Evolutionary conservation across 352 stramenopile genomes (phyloP), one percentile per base, ranked within the genome.

Genomic region (Pythium pyrilobum): DNA sequence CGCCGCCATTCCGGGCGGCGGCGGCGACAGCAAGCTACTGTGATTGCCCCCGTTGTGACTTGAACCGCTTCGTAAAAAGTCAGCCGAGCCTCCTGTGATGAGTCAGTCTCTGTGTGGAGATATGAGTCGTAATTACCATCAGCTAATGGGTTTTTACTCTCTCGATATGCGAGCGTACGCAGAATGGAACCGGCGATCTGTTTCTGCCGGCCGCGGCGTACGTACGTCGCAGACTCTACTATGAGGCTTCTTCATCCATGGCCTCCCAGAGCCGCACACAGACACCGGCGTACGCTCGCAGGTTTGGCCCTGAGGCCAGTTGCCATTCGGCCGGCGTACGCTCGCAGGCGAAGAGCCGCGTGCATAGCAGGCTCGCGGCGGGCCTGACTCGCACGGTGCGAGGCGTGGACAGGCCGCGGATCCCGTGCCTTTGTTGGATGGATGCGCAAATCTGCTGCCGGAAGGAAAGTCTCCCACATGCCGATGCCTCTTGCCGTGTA

Each of bases 161-260:
- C n/a, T 16, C 9, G 38, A 28, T 51, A 13, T 65, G 57, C 50
- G 57, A 65, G 57, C 57, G 57, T 65, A 65, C 57, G 57, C 55
- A 63, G 55, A 63, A 63, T 43, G 47, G 56, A 57, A 56, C 36
- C 42, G 38, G 42, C n/a, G n/a, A n/a, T n/a, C n/a, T n/a, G n/a
- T n/a, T n/a, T n/a, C n/a, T n/a, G n/a, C n/a, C n/a, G n/a, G n/a
- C n/a, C n/a, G n/a, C n/a, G n/a, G n/a, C n/a, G n/a, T n/a, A n/a
- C n/a, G n/a, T n/a, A n/a, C n/a, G n/a, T n/a, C n/a, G n/a, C n/a
- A n/a, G n/a, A n/a, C n/a, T n/a, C n/a, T n/a, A n/a, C n/a, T 41
- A 41, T 24, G 36, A 41, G 36, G n/a, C n/a, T 18, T 41, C 16
- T 41, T 41, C 16, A 24, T 24, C 10, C 16, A 18, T 18, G n/a